Conservation (phyloP, 768 basidiomycete species). For the Amanita rubescens region DNA sequence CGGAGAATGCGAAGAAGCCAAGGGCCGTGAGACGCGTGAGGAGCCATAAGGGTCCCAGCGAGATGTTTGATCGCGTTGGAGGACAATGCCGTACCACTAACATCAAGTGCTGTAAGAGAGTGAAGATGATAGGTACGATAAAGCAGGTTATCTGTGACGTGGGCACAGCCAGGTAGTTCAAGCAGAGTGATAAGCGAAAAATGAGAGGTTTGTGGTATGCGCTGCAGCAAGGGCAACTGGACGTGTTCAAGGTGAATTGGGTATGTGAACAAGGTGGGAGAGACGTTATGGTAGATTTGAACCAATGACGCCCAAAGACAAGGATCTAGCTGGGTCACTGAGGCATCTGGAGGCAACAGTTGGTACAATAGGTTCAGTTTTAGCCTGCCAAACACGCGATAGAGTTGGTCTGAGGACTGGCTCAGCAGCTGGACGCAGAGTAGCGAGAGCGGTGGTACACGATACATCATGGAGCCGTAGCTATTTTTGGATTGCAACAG, state of each 20-base stretch:
- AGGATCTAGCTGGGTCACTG: conserved; percentile 36
- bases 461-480: not conserved
- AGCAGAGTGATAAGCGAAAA: conserved; percentile 65
- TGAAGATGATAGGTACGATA: conserved; percentile 42
- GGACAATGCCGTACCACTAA: conserved; percentile 44
- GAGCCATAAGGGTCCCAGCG: conserved; percentile 33
- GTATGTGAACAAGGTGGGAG: conserved; percentile 32
- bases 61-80: conserved; percentile 47
- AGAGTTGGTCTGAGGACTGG: conserved; percentile 36
- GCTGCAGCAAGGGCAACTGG: conserved; percentile 49
- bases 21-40: conserved; percentile 29
- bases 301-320: conserved; percentile 54
- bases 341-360: conserved; percentile 16
- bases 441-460: conserved; percentile 45
- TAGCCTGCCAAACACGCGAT: conserved; percentile 17
- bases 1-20: conserved; percentile 54
- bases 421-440: conserved; percentile 43
- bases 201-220: conserved; percentile 41
- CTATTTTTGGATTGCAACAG: not conserved
- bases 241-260: conserved; percentile 46
- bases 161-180: conserved; percentile 44
- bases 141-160: conserved; percentile 55
- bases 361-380: conserved; percentile 13
- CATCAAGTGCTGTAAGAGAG: conserved; percentile 56
- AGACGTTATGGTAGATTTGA: conserved; percentile 53